A percentile compares a stretch with the other conserved stretches of the same genome.
Evolutionary conservation across 768 basidiomycete species (phyloP).

Genomic region (Tulasnella calospora): DNA sequence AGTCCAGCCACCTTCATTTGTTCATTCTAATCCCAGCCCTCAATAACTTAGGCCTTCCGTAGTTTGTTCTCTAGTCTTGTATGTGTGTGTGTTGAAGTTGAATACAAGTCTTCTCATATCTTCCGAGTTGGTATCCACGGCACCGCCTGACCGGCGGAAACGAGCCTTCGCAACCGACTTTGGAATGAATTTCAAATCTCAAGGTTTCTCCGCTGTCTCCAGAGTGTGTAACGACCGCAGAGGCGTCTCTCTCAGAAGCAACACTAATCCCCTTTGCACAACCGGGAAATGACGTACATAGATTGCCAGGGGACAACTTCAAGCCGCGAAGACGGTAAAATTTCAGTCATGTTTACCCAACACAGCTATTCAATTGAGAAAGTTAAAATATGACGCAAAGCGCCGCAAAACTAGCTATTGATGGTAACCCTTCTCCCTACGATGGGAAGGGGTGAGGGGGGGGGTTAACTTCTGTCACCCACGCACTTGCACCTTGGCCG

Average conservation of each 20-base stretch:
- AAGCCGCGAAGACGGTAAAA: constrained; percentile 3
- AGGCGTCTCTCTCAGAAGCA: not conserved
- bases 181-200: constrained; percentile 9
- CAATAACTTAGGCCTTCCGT: not conserved
- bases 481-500: not conserved
- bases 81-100: not conserved
- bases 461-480: not conserved
- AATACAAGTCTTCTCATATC: not conserved
- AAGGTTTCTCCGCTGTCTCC: not conserved
- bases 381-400: not conserved
- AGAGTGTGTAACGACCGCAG: not conserved
- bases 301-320: not conserved
- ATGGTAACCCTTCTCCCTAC: not conserved
- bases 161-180: not conserved
- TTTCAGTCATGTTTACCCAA: not conserved
- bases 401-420: not conserved
- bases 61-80: not conserved
- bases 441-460: not conserved
- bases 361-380: not conserved
- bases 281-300: not conserved
- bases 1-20: not conserved
- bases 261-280: not conserved
- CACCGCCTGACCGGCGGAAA: not conserved
- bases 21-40: not conserved
- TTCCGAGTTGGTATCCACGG: constrained; percentile 7